Conservation (phyloP, 768 basidiomycete species). For the Leccinum aurantiacum region DNA sequence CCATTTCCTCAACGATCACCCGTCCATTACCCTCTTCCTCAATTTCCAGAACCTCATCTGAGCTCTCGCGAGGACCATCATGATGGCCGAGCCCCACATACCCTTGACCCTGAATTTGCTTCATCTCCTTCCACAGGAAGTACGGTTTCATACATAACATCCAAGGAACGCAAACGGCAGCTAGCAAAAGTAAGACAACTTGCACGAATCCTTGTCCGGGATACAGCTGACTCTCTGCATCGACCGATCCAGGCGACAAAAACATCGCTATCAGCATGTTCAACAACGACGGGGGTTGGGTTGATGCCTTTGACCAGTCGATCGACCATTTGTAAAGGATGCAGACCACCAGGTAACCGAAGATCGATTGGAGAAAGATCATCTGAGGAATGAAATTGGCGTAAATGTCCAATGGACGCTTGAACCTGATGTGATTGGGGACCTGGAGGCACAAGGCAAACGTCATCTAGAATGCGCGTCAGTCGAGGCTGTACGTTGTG, state of each 20-base stretch:
- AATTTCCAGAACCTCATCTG: conserved; percentile 66
- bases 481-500: conserved; percentile 5
- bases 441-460: conserved; percentile 96
- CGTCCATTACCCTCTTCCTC: conserved; percentile 82
- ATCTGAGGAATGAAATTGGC: conserved; percentile 97
- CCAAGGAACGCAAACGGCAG: conserved; percentile 91
- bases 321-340: conserved; percentile 97
- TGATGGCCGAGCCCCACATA: conserved; percentile 69
- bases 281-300: conserved; percentile 82
- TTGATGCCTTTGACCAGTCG: conserved; percentile 77
- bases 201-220: conserved; percentile 87
- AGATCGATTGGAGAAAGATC: conserved; percentile 96
- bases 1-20: conserved; percentile 69
- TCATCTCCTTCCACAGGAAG: conserved; percentile 84
- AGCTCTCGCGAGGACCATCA: conserved; percentile 52
- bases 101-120: conserved; percentile 78
- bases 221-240: conserved; percentile 70
- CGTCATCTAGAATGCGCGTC: conserved; percentile 73
- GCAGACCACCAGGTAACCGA: conserved; percentile 91
- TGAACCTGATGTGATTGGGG: conserved; percentile 94
- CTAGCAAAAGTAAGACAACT: conserved; percentile 70
- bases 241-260: conserved; percentile 81
- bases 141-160: conserved; percentile 93
- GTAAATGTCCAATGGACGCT: conserved; percentile 81
- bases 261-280: conserved; percentile 98